Conservation (phyloP, 2,329 filamentous ascomycete species). For the Alternaria panax region DNA sequence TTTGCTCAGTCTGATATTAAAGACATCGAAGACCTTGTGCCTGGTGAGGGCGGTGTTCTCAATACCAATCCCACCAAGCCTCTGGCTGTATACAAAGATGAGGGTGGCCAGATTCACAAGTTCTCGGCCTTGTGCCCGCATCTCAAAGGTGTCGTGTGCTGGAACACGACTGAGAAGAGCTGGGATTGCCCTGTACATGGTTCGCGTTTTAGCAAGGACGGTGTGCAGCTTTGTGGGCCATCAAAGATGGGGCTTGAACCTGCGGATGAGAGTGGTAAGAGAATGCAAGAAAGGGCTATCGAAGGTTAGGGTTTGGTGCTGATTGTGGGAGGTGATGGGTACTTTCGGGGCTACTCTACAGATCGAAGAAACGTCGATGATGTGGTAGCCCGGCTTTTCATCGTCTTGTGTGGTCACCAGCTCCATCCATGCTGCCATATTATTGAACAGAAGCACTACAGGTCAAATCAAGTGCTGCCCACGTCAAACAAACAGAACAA, state of each 20-base stretch:
- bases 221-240: constrained; percentile 52
- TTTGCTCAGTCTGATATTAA: constrained; percentile 62
- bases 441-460: too few relatives aligned
- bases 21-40: constrained; percentile 63
- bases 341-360: too few relatives aligned
- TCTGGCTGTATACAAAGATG: constrained; percentile 64
- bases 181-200: constrained; percentile 61
- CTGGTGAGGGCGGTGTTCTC: constrained; percentile 61
- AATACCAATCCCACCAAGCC: constrained; percentile 59
- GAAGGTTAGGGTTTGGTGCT: background rate
- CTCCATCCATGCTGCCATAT: too few relatives aligned
- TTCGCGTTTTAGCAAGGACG: constrained; percentile 54
- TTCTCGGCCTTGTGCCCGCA: constrained; percentile 65
- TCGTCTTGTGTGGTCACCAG: too few relatives aligned
- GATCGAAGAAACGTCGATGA: too few relatives aligned
- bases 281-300: constrained; percentile 28
- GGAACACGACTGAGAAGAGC: constrained; percentile 55
- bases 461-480: too few relatives aligned
- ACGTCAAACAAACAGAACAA: too few relatives aligned
- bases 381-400: too few relatives aligned
- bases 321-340: background rate
- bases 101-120: constrained; percentile 58
- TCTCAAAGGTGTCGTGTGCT: constrained; percentile 63
- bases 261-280: constrained; percentile 37
- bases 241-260: constrained; percentile 49